Percentiles rank a stretch among this genome's conserved stretches.
Evolutionary conservation across 2,329 filamentous ascomycete genomes (phyloP).

Genomic region (Xylaria sp.): DNA sequence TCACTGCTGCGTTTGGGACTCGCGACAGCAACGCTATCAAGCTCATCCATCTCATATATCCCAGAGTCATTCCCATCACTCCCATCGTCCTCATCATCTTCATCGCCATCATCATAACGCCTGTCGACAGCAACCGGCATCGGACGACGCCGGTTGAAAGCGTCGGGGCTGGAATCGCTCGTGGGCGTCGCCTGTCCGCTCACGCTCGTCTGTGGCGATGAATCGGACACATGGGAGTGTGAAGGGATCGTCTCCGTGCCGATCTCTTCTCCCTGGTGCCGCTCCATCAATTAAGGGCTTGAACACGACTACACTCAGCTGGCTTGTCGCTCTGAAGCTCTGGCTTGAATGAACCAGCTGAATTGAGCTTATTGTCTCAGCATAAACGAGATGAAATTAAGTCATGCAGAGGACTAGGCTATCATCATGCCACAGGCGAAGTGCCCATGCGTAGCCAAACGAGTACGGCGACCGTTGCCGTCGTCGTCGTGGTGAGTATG

Average conservation of each 20-base stretch:
- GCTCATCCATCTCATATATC: constrained; percentile 41
- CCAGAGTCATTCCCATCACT: constrained; percentile 22
- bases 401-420: constrained; percentile 13
- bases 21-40: constrained; percentile 1
- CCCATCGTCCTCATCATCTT: too few species aligned
- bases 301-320: not conserved
- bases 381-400: constrained; percentile 6
- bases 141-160: constrained; percentile 2
- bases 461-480: not conserved
- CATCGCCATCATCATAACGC: not conserved
- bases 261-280: not conserved
- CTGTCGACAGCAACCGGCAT: not conserved
- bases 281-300: constrained; percentile 16
- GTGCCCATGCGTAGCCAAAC: not conserved
- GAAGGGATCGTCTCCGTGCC: not conserved
- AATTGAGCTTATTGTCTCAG: not conserved
- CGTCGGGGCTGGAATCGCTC: constrained; percentile 12
- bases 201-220: constrained; percentile 21
- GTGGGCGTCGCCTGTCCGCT: constrained; percentile 25
- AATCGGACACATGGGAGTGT: constrained; percentile 7
- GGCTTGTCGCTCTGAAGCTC: constrained; percentile 7
- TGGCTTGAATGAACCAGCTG: not conserved
- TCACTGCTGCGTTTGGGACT: constrained; percentile 14
- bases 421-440: constrained; percentile 1
- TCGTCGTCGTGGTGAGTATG: not conserved